Evolutionary conservation across 73 alveolate genomes (phyloP).

Genomic region (Paramecium pentaurelia): DNA sequence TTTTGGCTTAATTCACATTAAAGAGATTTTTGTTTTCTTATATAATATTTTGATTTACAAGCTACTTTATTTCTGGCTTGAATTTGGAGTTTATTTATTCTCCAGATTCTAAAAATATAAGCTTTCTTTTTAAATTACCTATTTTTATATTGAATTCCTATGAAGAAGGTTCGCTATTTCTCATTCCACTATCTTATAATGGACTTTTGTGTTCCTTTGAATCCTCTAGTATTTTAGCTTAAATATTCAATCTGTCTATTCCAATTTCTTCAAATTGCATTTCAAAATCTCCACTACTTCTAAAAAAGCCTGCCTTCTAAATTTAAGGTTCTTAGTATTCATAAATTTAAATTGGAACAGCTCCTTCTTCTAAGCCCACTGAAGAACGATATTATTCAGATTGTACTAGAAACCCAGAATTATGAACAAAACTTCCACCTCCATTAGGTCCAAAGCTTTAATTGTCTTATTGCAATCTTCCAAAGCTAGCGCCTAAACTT

Average conservation of each 20-base stretch:
- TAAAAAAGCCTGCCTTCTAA: background rate
- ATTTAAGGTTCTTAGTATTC: slow-evolving; percentile 12
- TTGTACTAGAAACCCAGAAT: background rate
- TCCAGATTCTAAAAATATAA: slow-evolving; percentile 10
- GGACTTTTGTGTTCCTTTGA: background rate
- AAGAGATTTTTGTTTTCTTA: slow-evolving; percentile 14
- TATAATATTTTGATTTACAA: background rate
- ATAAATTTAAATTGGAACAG: background rate
- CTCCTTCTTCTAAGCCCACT: background rate
- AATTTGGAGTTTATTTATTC: background rate
- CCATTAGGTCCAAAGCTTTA: background rate
- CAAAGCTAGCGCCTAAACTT: slow-evolving; percentile 29
- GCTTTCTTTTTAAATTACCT: background rate
- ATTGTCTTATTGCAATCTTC: background rate
- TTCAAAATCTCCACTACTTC: slow-evolving; percentile 20
- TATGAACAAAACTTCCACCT: background rate
- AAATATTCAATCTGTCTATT: background rate
- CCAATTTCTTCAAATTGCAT: slow-evolving; percentile 27
- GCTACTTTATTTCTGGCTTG: slow-evolving; percentile 29
- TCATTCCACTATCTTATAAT: background rate
- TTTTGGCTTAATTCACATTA: slow-evolving; percentile 7
- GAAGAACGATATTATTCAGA: slow-evolving; percentile 8
- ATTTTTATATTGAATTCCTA: background rate
- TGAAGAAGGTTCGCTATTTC: background rate
- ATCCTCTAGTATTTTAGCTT: background rate